Evolutionary conservation across 441 rosid species (phyloP).

Genomic region (Gossypium schwendimanii): DNA sequence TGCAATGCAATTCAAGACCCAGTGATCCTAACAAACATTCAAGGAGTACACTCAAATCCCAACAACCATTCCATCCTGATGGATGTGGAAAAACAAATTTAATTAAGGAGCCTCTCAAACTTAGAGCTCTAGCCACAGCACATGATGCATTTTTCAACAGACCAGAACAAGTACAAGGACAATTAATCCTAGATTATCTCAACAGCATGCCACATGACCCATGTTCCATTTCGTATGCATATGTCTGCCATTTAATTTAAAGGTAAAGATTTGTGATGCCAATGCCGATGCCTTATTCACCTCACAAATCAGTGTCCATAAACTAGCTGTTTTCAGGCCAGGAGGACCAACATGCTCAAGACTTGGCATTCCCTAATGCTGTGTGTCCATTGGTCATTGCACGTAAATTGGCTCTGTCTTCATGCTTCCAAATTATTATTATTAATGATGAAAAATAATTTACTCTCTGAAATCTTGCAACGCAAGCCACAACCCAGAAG

Average conservation of each 20-base stretch:
- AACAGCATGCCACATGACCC: no score
- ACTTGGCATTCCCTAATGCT: no score
- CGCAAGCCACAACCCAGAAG: no score
- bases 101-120: neutral
- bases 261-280: neutral
- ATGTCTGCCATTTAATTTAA: neutral
- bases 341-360: no score
- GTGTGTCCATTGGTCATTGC: no score
- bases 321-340: no score
- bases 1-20: neutral
- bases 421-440: no score
- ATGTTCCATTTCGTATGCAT: neutral
- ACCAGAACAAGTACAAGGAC: neutral
- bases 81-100: neutral
- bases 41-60: neutral
- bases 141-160: neutral
- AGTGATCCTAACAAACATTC: neutral
- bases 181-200: no score
- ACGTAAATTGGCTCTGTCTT: no score
- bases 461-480: neutral
- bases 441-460: no score
- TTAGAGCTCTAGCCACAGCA: neutral
- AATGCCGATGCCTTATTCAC: no score
- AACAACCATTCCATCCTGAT: constrained; percentile 6
- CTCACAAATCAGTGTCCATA: no score